Evolutionary conservation across 805 yeast species (phyloP).

Genomic region (Torulaspora microellipsoides): DNA sequence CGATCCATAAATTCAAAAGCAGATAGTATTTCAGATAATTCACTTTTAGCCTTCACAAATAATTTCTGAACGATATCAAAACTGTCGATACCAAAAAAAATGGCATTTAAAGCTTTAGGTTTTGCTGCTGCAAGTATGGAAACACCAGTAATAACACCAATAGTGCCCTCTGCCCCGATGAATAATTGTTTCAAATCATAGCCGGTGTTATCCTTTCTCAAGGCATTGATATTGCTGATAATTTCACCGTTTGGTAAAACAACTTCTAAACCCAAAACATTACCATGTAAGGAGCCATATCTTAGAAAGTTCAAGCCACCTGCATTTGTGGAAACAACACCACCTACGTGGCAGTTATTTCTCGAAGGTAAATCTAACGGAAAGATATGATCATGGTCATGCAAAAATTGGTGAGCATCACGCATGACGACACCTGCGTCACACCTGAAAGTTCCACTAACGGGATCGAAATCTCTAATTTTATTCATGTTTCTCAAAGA

Average conservation of each 20-base stretch:
- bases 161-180: conserved; percentile 84
- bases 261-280: conserved; percentile 79
- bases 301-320: conserved; percentile 81
- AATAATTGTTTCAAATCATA: conserved; percentile 82
- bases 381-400: conserved; percentile 74
- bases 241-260: conserved; percentile 80
- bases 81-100: conserved; percentile 68
- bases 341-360: conserved; percentile 89
- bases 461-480: conserved; percentile 68
- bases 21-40: conserved; percentile 72
- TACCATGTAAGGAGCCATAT: conserved; percentile 83
- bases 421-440: conserved; percentile 86
- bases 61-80: conserved; percentile 74
- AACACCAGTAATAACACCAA: conserved; percentile 80
- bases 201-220: conserved; percentile 88
- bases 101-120: conserved; percentile 75
- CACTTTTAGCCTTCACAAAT: conserved; percentile 64
- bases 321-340: conserved; percentile 85
- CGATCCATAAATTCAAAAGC: conserved; percentile 89
- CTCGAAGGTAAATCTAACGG: conserved; percentile 89
- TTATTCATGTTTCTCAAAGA: conserved; percentile 62
- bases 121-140: conserved; percentile 80
- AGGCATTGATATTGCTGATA: conserved; percentile 66
- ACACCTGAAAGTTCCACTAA: conserved; percentile 72
- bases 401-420: conserved; percentile 65